Conservation (phyloP, 805 yeast genomes). For the Kluyveromyces aestuarii region DNA sequence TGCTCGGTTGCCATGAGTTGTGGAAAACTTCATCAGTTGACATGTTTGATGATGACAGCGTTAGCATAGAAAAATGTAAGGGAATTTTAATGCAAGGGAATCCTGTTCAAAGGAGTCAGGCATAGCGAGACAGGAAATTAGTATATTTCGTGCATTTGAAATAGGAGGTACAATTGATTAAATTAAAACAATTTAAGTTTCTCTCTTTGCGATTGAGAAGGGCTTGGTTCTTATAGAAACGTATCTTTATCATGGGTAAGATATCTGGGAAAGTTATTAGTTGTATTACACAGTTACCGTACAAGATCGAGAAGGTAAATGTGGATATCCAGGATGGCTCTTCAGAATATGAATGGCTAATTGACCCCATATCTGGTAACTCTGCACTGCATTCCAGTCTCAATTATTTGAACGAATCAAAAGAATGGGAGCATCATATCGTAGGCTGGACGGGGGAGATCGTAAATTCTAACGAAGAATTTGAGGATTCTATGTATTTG, state of each 20-base stretch:
- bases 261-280: constrained; percentile 23
- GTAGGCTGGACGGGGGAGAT: constrained; percentile 97
- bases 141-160: too few species aligned
- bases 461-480: constrained; percentile 20
- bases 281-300: constrained; percentile 30
- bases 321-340: constrained; percentile 10
- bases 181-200: too few species aligned
- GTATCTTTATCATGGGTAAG: neutral
- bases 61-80: too few species aligned
- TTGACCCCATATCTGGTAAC: constrained; percentile 66
- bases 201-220: neutral
- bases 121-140: too few species aligned
- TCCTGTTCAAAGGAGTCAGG: too few species aligned
- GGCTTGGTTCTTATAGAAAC: constrained; percentile 7
- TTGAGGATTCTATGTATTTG: constrained; percentile 48
- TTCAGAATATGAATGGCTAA: constrained; percentile 36
- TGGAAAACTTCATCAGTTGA: too few species aligned
- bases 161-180: too few species aligned
- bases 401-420: constrained; percentile 46
- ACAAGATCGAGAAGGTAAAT: constrained; percentile 25
- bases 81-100: too few species aligned
- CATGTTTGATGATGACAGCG: too few species aligned
- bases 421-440: constrained; percentile 80
- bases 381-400: constrained; percentile 77
- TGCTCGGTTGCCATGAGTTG: too few species aligned